These are phyloP conservation scores for Boletus fagicola DNA, from an alignment of 768 basidiomycete species.

Conservation along the genomic window DNA sequence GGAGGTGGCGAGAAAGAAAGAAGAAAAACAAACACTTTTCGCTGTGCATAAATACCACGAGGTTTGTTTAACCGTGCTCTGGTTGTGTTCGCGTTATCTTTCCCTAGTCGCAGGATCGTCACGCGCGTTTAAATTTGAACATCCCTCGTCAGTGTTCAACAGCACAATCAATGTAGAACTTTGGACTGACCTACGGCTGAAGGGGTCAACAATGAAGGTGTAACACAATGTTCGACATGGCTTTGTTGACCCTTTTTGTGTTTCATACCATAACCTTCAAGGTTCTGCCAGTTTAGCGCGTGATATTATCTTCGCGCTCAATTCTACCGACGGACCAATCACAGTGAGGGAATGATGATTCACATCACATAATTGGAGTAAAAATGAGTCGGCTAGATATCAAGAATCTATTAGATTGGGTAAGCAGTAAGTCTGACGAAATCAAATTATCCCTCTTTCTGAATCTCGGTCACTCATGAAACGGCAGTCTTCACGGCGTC, in stretches of 20 bases:
- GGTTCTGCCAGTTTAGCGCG: constrained; percentile 12
- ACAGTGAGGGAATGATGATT: constrained; percentile 10
- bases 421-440: constrained; percentile 10
- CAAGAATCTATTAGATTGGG: constrained; percentile 12
- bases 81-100: constrained; percentile 3
- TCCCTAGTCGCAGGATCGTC: constrained; percentile 9
- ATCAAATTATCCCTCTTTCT: constrained; percentile 16
- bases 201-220: not conserved
- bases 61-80: not conserved
- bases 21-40: constrained; percentile 15
- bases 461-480: constrained; percentile 17
- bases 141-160: not conserved
- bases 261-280: constrained; percentile 8
- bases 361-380: constrained; percentile 26
- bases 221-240: constrained; percentile 4
- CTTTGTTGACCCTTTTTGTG: constrained; percentile 18
- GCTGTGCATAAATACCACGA: constrained; percentile 14
- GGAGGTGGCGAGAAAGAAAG: constrained; percentile 1
- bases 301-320: constrained; percentile 7
- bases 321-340: constrained; percentile 20
- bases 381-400: constrained; percentile 31
- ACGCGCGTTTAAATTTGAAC: constrained; percentile 2
- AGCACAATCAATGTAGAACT: not conserved
- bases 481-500: constrained; percentile 20
- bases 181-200: constrained; percentile 13